phyloP scores from a whole-genome alignment of 306 rosid species.

The Arachis hypogaea region DNA sequence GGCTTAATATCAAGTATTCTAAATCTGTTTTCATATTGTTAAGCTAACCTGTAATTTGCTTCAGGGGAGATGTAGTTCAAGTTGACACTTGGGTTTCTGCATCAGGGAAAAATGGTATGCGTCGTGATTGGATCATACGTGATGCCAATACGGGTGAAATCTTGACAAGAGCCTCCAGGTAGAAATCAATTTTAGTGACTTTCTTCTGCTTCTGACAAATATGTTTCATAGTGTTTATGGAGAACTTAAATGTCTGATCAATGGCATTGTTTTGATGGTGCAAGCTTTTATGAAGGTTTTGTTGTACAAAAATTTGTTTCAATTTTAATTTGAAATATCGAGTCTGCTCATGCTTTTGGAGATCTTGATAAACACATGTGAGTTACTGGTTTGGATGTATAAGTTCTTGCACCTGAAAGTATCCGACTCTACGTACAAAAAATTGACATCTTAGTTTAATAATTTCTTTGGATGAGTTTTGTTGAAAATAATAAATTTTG shows the following conservation, averaged over 20 bases:
- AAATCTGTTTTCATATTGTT: conserved; percentile 32
- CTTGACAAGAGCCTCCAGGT: conserved; percentile 93
- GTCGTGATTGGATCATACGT: conserved; percentile 90
- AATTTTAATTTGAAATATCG: conserved; percentile 18
- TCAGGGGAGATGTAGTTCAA: conserved; percentile 97
- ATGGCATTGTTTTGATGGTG: conserved; percentile 12
- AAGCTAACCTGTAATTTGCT: conserved; percentile 36
- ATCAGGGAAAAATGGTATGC: conserved; percentile 93
- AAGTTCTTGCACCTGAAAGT: not conserved
- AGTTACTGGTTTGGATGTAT: not conserved
- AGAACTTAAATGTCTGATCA: conserved; percentile 5
- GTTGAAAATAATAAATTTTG: not conserved
- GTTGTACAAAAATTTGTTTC: not conserved
- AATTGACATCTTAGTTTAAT: not conserved
- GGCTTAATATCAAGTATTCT: conserved; percentile 8
- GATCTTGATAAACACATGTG: conserved; percentile 4
- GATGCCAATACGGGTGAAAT: conserved; percentile 73
- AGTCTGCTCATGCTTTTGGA: conserved; percentile 17
- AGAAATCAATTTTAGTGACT: conserved; percentile 25
- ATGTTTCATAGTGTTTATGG: conserved; percentile 11
- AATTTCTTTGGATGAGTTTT: not conserved
- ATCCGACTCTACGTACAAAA: not conserved
- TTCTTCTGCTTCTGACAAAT: conserved; percentile 12
- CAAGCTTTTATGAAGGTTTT: conserved; percentile 12
- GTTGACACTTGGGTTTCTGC: conserved; percentile 92